These are phyloP conservation scores for Babesia caballi DNA, from an alignment of 169 alveolate species.

Conservation along the genomic window DNA sequence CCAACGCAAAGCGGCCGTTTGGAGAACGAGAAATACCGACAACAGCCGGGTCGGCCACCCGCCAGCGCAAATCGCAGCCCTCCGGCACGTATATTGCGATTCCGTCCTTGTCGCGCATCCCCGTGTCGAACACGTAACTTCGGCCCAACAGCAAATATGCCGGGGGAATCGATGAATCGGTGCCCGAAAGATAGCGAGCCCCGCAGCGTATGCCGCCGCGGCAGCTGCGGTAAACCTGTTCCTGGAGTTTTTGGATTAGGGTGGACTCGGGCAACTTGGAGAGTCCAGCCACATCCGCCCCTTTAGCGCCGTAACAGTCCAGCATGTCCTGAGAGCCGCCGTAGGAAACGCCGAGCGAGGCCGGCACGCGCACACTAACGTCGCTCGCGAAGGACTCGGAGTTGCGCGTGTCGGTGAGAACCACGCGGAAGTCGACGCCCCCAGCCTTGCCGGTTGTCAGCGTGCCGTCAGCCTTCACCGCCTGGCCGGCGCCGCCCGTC, in stretches of 20 bases:
- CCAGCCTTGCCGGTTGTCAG: conserved; percentile 22
- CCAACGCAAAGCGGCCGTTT: conserved; percentile 26
- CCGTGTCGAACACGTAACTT: conserved; percentile 23
- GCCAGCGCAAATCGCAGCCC: conserved; percentile 5
- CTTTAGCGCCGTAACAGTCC: conserved; percentile 12
- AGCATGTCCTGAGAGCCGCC: conserved; percentile 18
- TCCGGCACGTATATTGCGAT: background rate
- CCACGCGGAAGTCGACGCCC: conserved; percentile 19
- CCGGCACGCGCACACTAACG: conserved; percentile 27
- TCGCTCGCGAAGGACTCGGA: conserved; percentile 10
- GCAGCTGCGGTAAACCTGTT: background rate
- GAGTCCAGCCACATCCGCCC: background rate
- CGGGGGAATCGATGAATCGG: background rate
- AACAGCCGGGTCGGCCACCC: background rate
- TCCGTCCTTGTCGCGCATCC: conserved; percentile 23
- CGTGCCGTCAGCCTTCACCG: conserved; percentile 12
- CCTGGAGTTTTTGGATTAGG: background rate
- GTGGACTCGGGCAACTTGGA: background rate
- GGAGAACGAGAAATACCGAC: background rate
- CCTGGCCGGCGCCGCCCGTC: conserved; percentile 13
- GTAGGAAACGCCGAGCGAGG: background rate
- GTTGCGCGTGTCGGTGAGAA: conserved; percentile 20
- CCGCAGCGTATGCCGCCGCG: conserved; percentile 29
- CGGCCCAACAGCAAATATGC: conserved; percentile 26
- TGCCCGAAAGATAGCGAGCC: background rate